phyloP scores from a whole-genome alignment of 1,284 basidiomycete species.

The Paramarasmius palmivorus region DNA sequence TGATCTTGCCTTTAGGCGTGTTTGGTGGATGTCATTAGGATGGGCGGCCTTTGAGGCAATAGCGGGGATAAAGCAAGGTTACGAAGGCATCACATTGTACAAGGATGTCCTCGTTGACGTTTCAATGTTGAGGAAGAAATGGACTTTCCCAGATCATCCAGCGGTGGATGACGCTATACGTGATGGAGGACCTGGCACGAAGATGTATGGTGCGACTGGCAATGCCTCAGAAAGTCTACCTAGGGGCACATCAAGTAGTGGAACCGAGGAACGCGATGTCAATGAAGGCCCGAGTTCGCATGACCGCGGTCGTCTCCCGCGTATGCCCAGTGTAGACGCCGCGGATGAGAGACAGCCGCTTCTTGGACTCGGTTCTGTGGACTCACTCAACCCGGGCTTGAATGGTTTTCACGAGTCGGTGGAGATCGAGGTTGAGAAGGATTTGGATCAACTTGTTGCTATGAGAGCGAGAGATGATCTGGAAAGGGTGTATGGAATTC shows the following conservation, averaged over 20 bases:
- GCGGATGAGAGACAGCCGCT: neutral
- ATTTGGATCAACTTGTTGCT: slow-evolving; percentile 62
- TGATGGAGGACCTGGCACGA: neutral
- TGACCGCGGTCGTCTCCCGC: neutral
- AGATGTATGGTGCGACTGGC: neutral
- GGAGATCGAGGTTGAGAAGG: slow-evolving; percentile 51
- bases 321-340: neutral
- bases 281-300: neutral
- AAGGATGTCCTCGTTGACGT: slow-evolving; percentile 56
- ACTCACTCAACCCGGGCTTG: neutral
- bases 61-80: slow-evolving; percentile 66
- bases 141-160: neutral
- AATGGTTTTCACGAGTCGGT: slow-evolving; percentile 18
- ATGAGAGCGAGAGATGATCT: slow-evolving; percentile 69
- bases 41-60: slow-evolving; percentile 68
- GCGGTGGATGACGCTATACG: neutral
- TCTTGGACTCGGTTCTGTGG: neutral
- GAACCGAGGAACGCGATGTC: neutral
- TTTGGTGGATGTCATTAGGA: slow-evolving; percentile 75
- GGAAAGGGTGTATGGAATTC: slow-evolving; percentile 72
- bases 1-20: slow-evolving; percentile 59
- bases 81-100: slow-evolving; percentile 64
- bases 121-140: slow-evolving; percentile 22
- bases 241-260: neutral
- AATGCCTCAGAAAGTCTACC: neutral